phyloP scores from a whole-genome alignment of 768 basidiomycete genomes.

The Coprinopsis cinerea region DNA sequence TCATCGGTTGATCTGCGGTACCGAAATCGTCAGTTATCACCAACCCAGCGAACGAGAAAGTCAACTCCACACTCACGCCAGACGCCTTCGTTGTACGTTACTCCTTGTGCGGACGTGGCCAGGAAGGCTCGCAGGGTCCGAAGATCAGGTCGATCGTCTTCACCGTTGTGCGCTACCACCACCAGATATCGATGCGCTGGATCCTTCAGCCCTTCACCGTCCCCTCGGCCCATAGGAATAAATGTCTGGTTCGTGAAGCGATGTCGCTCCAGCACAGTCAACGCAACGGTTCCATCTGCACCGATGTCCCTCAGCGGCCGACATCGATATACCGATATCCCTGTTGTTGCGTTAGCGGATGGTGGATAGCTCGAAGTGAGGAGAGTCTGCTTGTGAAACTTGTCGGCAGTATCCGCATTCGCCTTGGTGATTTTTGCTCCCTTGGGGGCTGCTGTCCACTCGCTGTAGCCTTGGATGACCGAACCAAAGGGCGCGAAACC shows the following conservation, averaged over 20 bases:
- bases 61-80: slow-evolving; percentile 81
- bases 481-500: slow-evolving; percentile 86
- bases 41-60: neutral
- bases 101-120: slow-evolving; percentile 75
- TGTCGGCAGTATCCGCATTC: slow-evolving; percentile 85
- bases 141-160: slow-evolving; percentile 73
- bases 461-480: slow-evolving; percentile 83
- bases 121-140: slow-evolving; percentile 74
- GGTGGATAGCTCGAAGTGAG: slow-evolving; percentile 61
- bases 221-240: slow-evolving; percentile 80
- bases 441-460: slow-evolving; percentile 60
- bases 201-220: slow-evolving; percentile 41
- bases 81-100: slow-evolving; percentile 74
- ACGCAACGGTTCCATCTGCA: slow-evolving; percentile 42
- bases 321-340: slow-evolving; percentile 82
- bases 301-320: slow-evolving; percentile 44
- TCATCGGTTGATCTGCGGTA: slow-evolving; percentile 83
- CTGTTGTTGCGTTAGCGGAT: slow-evolving; percentile 49
- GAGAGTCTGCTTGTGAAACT: slow-evolving; percentile 89
- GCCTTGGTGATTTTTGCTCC: slow-evolving; percentile 71
- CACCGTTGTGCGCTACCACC: slow-evolving; percentile 77
- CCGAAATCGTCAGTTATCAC: slow-evolving; percentile 2
- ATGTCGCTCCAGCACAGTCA: slow-evolving; percentile 85
- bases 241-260: slow-evolving; percentile 88
- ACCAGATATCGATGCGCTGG: slow-evolving; percentile 66